A percentile compares a stretch with the other conserved stretches of the same genome.
Conservation (phyloP, 345 rosid species). For the Raphanus sativus region DNA sequence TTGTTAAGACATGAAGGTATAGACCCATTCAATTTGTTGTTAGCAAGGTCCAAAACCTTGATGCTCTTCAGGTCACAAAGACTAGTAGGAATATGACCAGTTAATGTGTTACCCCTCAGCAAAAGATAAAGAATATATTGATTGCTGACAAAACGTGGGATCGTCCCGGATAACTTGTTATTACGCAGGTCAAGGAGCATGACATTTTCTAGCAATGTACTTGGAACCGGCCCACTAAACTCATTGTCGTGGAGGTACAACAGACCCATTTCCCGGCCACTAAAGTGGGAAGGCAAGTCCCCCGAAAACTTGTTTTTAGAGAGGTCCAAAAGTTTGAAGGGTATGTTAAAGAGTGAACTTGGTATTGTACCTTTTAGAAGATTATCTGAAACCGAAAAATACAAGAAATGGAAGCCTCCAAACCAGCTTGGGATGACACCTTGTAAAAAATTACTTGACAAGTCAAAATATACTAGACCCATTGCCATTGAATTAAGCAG, state of each 20-base stretch:
- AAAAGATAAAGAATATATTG: background rate
- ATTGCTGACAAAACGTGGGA: background rate
- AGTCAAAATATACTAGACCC: background rate
- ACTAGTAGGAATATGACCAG: background rate
- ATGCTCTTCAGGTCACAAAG: background rate
- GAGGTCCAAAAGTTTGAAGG: slow-evolving; percentile 13
- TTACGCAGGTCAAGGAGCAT: slow-evolving; percentile 1
- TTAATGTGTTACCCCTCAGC: background rate
- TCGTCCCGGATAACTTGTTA: background rate
- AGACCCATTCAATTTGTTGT: background rate
- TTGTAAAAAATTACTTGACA: slow-evolving; percentile 4
- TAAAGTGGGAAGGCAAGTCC: background rate
- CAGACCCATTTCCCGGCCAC: background rate
- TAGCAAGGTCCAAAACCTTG: slow-evolving; percentile 10
- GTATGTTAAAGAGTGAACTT: background rate
- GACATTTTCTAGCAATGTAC: background rate
- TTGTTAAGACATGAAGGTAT: slow-evolving; percentile 22
- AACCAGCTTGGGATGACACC: slow-evolving; percentile 21
- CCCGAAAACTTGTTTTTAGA: slow-evolving; percentile 25
- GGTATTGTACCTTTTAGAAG: slow-evolving; percentile 12
- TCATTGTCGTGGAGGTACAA: background rate
- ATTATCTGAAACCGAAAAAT: background rate
- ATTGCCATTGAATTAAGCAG: background rate
- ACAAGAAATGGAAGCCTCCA: rapidly evolving
- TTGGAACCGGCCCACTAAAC: background rate